Conservation (phyloP, 1,284 basidiomycete genomes). For the Hemileia vastatrix region DNA sequence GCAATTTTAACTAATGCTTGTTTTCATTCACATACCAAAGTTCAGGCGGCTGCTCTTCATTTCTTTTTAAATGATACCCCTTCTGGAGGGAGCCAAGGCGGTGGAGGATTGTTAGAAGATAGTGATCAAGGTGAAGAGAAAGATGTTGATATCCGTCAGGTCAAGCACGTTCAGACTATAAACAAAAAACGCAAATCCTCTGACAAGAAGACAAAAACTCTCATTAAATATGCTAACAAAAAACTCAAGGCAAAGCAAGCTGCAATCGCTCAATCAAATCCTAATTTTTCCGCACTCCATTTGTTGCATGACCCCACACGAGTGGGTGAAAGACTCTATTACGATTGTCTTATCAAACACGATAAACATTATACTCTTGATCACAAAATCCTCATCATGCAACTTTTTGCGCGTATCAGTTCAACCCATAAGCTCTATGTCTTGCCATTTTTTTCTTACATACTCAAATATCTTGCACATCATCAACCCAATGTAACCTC, state of each 20-base stretch:
- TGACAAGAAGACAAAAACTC: conserved; percentile 65
- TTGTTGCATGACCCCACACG: conserved; percentile 91
- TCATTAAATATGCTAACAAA: conserved; percentile 62
- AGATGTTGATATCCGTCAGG: conserved; percentile 56
- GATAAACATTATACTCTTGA: conserved; percentile 91
- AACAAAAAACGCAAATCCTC: conserved; percentile 77
- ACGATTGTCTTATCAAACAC: conserved; percentile 70
- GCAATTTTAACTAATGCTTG: conserved; percentile 85
- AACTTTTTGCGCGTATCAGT: conserved; percentile 91
- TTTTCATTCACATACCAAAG: conserved; percentile 87
- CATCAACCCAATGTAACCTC: conserved; percentile 88
- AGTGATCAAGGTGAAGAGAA: conserved; percentile 54
- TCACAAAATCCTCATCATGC: conserved; percentile 95
- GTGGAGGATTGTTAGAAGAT: conserved; percentile 55
- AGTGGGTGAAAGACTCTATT: conserved; percentile 90
- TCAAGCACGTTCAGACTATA: conserved; percentile 72
- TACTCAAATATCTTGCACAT: conserved; percentile 81
- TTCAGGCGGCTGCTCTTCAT: conserved; percentile 90
- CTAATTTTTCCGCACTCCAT: conserved; percentile 88
- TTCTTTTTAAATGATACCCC: conserved; percentile 81
- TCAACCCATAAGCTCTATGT: conserved; percentile 85
- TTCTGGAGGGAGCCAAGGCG: conserved; percentile 20
- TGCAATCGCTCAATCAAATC: conserved; percentile 46
- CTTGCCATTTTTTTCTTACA: conserved; percentile 93
- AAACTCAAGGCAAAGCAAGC: conserved; percentile 53